Evolutionary conservation across 2,329 filamentous ascomycete species (phyloP), one percentile per base, ranked within the genome.

Genomic region (Stachybotrys elegans): DNA sequence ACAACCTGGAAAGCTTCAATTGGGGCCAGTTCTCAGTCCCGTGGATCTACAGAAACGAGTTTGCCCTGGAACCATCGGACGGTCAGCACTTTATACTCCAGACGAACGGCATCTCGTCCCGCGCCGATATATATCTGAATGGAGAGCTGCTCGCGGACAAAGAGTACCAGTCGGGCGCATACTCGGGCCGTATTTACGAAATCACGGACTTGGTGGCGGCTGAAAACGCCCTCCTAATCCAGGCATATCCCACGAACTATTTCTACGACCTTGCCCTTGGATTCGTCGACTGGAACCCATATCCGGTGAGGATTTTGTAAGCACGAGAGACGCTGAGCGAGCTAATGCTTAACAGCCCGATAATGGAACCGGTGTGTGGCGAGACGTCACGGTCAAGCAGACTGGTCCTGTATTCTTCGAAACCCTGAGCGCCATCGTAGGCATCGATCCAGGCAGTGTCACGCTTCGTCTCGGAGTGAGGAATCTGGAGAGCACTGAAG

Each of bases 281-380:
- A 25, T 43, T 43, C 34, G 25, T 43, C 3, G 41, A 43, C 32
- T 43, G 41, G 41, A 43, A 43, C 29, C 20, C 34, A 14, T 29
- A 29, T 29, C 25, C 25, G 8, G 25, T 29, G 14, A 29, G 25
- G 8, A 9, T 29, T 9, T 29, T 29, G 25, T 29, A 29, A 29
- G 9, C 25, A 9, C 25, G 9, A 9, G 25, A 14, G 14, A 8
- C 8, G 25, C 14, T 29, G 25, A 9, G 25, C 25, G 8, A 8
- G 14, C 25, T 9, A 29, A 29, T n/a, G n/a, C n/a, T 27, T 50
- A 75, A 43, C 77, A 79, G 0, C 71, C 76, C 0, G 80, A 84
- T 54, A 82, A 83, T 38, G 79, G 79, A 3, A 81, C 78, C 0
- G 80, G 80, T 0, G 65, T 84, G 8, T 84, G 81, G 81, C 68